Base-by-base conservation (phyloP, 1,284 basidiomycete species). In the Papiliotrema flavescens region DNA sequence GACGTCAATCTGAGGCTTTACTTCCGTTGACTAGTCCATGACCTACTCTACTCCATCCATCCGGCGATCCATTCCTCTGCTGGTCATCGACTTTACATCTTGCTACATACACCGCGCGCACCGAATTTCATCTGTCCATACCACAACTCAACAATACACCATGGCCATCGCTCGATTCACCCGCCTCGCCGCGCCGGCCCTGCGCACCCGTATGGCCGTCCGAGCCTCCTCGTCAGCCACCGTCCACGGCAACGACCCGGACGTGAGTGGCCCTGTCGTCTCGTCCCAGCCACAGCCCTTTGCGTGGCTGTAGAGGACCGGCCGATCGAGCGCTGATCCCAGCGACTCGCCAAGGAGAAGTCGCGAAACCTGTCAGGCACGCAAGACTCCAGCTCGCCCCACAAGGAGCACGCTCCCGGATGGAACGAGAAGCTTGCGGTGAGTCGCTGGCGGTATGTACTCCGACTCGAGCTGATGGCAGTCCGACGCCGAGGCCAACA, bases 361-460 rank as follows among this genome's bases (percentile, higher is more conserved):
- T 60, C 65, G 6, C 54, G 62, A 43, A 72, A 73, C 51, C 57
- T 75, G 23, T 49, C 51, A 9, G 71, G 69, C 2, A 56, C 56
- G 13, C 67, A 72, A 49, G 64, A 64, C 40, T 50, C 57, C 23
- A 66, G 61, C 23, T 54, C 63, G 15, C 63, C 69, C 15, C 67
- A 66, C 60, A 68, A 66, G 43, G 61, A 70, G 43, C 56, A 65
- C 45, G 72, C 72, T 20, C 72, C 72, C 19, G 68, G 70, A 57
- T 74, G 72, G 72, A 74, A 74, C 58, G 72, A 74, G 62, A 46
- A 65, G 14, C 63, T 74, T 20, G 72, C 72, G 53, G 71, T 73
- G 60, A 63, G 70, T 70, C 13, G 5, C 6, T 32, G 35, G n/a
- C 24, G 3, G 32, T 19, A 9, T 15, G 9, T 8, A 6, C 8